Evolutionary conservation across 139 green algal genomes (phyloP).

Genomic region (Coelastrella sp.): DNA sequence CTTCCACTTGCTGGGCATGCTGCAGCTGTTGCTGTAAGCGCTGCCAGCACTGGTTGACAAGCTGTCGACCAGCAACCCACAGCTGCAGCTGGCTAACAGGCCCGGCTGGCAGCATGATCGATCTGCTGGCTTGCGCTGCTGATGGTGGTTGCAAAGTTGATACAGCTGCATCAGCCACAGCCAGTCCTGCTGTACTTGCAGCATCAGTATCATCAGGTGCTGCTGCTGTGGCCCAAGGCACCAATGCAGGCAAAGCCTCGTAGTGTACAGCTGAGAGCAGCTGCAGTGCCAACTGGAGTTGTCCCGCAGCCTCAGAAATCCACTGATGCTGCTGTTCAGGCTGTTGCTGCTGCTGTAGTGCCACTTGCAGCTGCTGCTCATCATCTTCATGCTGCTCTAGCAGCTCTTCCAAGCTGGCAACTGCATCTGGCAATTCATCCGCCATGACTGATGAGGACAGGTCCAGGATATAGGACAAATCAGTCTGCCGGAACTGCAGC

Average conservation of each 20-base stretch:
- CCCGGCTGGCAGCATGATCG: constrained; percentile 3
- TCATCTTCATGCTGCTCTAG: constrained; percentile 26
- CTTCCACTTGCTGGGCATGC: background rate
- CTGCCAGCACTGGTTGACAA: background rate
- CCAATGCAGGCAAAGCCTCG: constrained; percentile 2
- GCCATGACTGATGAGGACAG: background rate
- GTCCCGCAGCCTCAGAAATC: background rate
- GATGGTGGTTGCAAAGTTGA: too few relatives aligned
- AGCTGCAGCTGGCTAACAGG: constrained; percentile 27
- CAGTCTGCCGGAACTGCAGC: constrained; percentile 17
- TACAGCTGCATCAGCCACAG: background rate
- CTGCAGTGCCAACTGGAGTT: constrained; percentile 36
- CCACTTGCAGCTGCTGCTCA: background rate
- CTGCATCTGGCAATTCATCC: constrained; percentile 28
- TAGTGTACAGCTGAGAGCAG: constrained; percentile 11
- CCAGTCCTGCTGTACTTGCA: background rate
- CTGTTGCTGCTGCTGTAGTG: constrained; percentile 27
- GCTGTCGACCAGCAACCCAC: background rate
- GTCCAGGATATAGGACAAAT: constrained; percentile 15
- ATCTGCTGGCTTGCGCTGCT: background rate
- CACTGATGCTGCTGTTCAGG: background rate
- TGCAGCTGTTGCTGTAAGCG: constrained; percentile 31
- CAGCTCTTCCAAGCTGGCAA: background rate
- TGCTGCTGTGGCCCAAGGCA: constrained; percentile 23
- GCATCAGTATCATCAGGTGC: background rate